phyloP scores from a whole-genome alignment of 2,329 filamentous ascomycete species.

The Colletotrichum sp. region DNA sequence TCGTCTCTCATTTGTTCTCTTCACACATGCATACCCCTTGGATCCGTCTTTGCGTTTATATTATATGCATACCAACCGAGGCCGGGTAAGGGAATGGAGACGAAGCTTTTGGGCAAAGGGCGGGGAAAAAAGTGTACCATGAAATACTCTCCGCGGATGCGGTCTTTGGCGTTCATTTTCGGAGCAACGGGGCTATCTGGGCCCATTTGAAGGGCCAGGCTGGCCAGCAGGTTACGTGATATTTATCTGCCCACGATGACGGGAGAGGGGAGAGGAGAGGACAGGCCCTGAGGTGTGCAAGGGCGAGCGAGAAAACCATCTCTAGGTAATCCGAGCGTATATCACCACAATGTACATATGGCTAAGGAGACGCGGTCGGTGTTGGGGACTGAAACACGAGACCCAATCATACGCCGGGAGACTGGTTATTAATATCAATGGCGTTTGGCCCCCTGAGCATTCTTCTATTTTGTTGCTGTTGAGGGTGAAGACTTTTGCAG shows the following conservation, averaged over 20 bases:
- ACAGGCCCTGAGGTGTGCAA: background rate
- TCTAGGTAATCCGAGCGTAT: slow-evolving; percentile 17
- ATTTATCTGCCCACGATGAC: background rate
- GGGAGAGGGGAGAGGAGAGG: background rate
- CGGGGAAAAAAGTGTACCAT: slow-evolving; percentile 16
- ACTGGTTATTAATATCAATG: background rate
- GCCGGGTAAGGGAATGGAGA: slow-evolving; percentile 7
- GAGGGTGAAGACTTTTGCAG: background rate
- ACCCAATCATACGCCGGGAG: slow-evolving; percentile 4
- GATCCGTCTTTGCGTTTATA: slow-evolving; percentile 22
- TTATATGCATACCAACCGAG: slow-evolving; percentile 18
- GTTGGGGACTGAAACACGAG: background rate
- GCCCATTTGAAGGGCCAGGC: background rate
- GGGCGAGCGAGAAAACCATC: background rate
- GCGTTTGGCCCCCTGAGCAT: background rate
- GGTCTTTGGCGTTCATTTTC: slow-evolving; percentile 15
- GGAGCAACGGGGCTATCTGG: background rate
- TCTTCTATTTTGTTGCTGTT: background rate
- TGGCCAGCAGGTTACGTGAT: background rate
- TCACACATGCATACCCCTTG: slow-evolving; percentile 18
- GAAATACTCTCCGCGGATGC: slow-evolving; percentile 4
- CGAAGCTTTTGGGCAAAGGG: slow-evolving; percentile 1
- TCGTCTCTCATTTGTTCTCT: slow-evolving; percentile 18
- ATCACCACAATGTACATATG: slow-evolving; percentile 16
- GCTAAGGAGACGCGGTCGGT: background rate